Evolutionary conservation across 208 protist species (phyloP).

Genomic region (Wallacemonas sp.): DNA sequence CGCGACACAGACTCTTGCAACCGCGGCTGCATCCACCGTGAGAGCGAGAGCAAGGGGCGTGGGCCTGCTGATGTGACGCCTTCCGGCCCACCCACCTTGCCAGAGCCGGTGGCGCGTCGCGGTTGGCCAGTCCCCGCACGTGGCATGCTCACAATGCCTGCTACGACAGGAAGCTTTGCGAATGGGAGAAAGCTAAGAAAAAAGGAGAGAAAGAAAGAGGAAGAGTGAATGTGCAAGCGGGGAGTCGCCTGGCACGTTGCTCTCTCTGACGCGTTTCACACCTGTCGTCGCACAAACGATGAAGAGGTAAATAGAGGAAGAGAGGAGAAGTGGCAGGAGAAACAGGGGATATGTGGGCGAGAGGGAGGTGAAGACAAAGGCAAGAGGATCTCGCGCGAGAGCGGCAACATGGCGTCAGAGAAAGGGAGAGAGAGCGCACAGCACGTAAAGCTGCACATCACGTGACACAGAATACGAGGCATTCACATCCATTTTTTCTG

Average conservation of each 20-base stretch:
- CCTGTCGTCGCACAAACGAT: too few relatives aligned
- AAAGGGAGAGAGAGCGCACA: too few relatives aligned
- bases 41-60: slow-evolving; percentile 6
- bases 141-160: neutral
- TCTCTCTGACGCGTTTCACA: too few relatives aligned
- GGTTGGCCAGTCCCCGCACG: neutral
- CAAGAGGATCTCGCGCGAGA: too few relatives aligned
- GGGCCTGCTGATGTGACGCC: neutral
- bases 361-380: too few relatives aligned
- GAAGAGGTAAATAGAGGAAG: neutral
- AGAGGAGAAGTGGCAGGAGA: neutral
- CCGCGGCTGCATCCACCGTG: slow-evolving; percentile 25
- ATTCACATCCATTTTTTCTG: too few relatives aligned
- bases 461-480: too few relatives aligned
- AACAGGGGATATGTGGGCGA: neutral
- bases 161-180: neutral
- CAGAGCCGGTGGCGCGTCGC: neutral
- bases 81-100: neutral
- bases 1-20: slow-evolving; percentile 29
- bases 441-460: too few relatives aligned
- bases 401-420: too few relatives aligned
- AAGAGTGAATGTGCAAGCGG: too few relatives aligned
- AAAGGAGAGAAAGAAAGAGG: slow-evolving; percentile 1
- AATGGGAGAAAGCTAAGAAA: neutral
- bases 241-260: too few relatives aligned